Base-by-base conservation (phyloP, 1,284 basidiomycete genomes). In the Trichosporon asahii region DNA sequence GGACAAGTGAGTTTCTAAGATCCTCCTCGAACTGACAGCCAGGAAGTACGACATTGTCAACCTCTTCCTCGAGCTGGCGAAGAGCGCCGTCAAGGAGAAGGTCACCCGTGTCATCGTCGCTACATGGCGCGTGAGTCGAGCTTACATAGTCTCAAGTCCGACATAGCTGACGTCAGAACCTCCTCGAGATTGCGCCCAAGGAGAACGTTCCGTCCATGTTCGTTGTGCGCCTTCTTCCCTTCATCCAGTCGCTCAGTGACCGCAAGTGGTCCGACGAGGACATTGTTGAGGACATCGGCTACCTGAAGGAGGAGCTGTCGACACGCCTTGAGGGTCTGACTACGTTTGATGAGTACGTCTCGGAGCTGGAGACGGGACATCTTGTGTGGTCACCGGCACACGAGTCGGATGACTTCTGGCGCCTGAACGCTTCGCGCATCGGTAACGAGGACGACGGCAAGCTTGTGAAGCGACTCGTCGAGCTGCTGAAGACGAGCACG, bases 321-420 rank as follows among this genome's bases (percentile, higher is more conserved):
- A 85, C 87, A 53, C 88, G 91, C 65, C 92, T 95, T 81, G 90
- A 96, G 76, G 93, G 91, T 71, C 85, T 99, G 78, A 61, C 21
- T 49, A 98, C 94, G 0, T 98, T 92, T 81, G 97, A 98, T 80
- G 95, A 98, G 84, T 99, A 98, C 80, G 89, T 88, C 7, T 94
- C 94, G 0, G 96, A 99, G 82, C 85, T 99, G 21, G 86, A 89
- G 31, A 94, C 92, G 1, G 95, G 95, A 1, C 93, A 94, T 80
- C 85, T 99, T 14, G 91, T 93, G 4, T 98, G 95, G 93, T 91
- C 94, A 6, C 95, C 96, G 5, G 92, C 94, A 21, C 97, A 99
- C 80, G 92, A 95, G 79, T 93, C 92, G 7, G 96, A 98, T 70
- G 90, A 94, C 66, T 99, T 99, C 84, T 99, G 96, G 96, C 93